Evolutionary conservation across 176 grass and related monocot species (phyloP), one percentile per base, ranked within the genome.

Genomic region (Tillandsia leiboldiana): DNA sequence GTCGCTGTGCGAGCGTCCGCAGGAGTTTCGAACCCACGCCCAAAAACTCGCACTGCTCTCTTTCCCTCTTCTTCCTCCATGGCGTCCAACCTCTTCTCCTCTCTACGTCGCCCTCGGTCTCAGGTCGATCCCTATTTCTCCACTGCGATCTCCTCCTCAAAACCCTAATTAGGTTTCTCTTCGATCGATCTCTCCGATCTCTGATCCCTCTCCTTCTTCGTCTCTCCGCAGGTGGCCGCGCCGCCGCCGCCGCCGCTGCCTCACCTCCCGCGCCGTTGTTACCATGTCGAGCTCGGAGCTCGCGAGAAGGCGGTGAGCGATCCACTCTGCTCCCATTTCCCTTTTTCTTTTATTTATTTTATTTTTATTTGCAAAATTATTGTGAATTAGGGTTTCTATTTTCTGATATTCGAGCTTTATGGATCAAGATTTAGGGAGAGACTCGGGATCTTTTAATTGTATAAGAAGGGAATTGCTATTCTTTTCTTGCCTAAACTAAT

Each of bases 221-320:
- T 78, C 74, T 64, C 71, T 10, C 24, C 79, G 9, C 54, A 70
- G 78, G 51, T 49, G 59, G 11, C n/a, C n/a, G n/a, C 51, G 5
- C 51, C 33, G 5, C 33, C 51, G 47, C 0, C 67, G 63, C 24
- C 62, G 61, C 47, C 65, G 49, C 2, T 15, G 6, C 15, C 74
- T 8, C 79, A 49, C 29, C 7, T 63, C 28, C 79, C 85, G n/a
- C 72, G 67, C 50, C 89, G 89, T 9, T 73, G 85, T 2, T 88
- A 88, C 82, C 89, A 92, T 77, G 77, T 88, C 67, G 89, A 88
- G 18, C 89, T 92, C 70, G 82, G 89, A 68, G 82, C 79, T 67
- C 85, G 89, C 76, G 89, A 92, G 73, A 92, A 88, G 75, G 79
- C 85, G 77, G 89, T 92, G 14, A 78, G 85, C 51, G 15, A 33